phyloP scores from a whole-genome alignment of 1,284 basidiomycete genomes.

The Melampsora larici-populina region DNA sequence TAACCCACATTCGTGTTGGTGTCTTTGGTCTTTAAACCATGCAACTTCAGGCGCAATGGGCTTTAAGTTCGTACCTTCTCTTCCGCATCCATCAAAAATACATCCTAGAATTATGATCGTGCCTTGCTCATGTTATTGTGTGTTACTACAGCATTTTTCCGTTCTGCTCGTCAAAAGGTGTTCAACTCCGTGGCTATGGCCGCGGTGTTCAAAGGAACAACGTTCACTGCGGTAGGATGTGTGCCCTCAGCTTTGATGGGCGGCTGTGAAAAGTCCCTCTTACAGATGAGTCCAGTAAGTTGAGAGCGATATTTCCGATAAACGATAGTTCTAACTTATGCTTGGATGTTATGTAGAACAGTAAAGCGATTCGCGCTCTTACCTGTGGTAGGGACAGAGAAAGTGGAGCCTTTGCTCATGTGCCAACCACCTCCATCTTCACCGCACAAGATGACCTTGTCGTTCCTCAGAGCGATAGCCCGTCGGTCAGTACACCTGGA shows the following conservation, averaged over 20 bases:
- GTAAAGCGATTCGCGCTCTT: not conserved
- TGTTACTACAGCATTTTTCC: slow-evolving; percentile 15
- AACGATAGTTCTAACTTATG: not conserved
- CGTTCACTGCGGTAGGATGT: not conserved
- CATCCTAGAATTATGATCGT: not conserved
- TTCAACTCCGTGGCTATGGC: slow-evolving; percentile 4
- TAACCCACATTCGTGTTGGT: not conserved
- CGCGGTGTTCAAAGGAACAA: slow-evolving; percentile 17
- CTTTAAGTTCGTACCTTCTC: slow-evolving; percentile 8
- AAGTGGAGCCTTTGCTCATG: slow-evolving; percentile 25
- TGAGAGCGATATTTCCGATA: not conserved
- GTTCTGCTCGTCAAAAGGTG: slow-evolving; percentile 9
- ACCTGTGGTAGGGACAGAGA: not conserved
- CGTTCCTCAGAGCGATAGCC: slow-evolving; percentile 31
- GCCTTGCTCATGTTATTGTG: not conserved
- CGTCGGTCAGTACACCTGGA: not conserved
- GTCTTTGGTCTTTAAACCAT: not conserved
- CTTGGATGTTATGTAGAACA: not conserved
- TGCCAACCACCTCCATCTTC: slow-evolving; percentile 44
- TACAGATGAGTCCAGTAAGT: slow-evolving; percentile 13
- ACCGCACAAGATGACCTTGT: slow-evolving; percentile 45
- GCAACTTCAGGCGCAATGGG: slow-evolving; percentile 39
- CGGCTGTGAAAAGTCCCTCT: slow-evolving; percentile 11
- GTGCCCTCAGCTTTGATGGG: not conserved
- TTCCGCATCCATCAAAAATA: not conserved